Evolutionary conservation across 805 yeast species (phyloP).

Genomic region (Saccharomycodes ludwigii): DNA sequence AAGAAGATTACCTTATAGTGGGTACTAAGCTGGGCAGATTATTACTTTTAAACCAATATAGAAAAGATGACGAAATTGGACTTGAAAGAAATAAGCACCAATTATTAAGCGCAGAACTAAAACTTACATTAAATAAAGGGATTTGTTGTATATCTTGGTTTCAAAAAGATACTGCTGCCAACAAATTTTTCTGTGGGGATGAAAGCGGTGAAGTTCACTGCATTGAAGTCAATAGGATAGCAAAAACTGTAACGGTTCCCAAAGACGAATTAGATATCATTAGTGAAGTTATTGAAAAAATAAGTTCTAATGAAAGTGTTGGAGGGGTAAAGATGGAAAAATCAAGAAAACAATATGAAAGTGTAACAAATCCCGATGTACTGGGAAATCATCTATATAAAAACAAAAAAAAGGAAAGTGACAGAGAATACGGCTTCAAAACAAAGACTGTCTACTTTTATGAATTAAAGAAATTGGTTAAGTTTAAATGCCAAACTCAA

Average conservation of each 20-base stretch:
- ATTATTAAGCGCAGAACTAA: conserved; percentile 8
- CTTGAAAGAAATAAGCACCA: conserved; percentile 1
- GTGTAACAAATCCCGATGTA: too few species aligned
- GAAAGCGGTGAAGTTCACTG: conserved; percentile 46
- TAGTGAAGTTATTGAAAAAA: not conserved
- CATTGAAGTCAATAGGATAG: conserved; percentile 23
- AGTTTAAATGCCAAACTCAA: conserved; percentile 37
- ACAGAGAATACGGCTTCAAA: too few species aligned
- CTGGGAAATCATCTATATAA: not conserved
- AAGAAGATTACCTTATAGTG: conserved; percentile 33
- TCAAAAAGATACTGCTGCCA: conserved; percentile 20
- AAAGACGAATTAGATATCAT: not conserved
- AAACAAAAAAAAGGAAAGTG: not conserved
- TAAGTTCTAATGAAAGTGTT: conserved; percentile 1
- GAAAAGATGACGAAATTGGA: conserved; percentile 2
- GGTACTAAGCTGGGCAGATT: conserved; percentile 50
- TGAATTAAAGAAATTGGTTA: not conserved
- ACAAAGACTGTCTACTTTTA: too few species aligned
- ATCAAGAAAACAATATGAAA: too few species aligned
- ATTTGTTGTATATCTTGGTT: conserved; percentile 55
- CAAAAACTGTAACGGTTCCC: not conserved
- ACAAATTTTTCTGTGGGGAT: conserved; percentile 48
- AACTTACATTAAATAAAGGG: conserved; percentile 25
- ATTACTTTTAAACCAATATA: conserved; percentile 29
- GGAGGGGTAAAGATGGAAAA: too few species aligned